These are phyloP conservation scores for Scleroderma bovista DNA, from an alignment of 768 basidiomycete species.

Conservation along the genomic window DNA sequence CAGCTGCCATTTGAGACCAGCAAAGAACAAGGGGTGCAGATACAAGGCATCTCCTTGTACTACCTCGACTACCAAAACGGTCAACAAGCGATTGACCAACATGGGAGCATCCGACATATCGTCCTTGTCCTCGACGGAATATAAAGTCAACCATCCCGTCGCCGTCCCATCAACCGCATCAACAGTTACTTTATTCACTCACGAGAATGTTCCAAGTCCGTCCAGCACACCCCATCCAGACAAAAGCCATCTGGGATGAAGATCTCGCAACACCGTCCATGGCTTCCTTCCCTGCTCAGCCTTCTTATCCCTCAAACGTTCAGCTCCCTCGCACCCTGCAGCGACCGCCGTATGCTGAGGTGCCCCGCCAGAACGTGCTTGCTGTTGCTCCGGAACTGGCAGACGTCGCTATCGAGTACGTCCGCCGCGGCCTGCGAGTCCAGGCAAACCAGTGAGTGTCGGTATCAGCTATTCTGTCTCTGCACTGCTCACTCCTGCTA, in stretches of 20 bases:
- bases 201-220: conserved; percentile 31
- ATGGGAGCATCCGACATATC: conserved; percentile 27
- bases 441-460: conserved; percentile 40
- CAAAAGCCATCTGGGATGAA: conserved; percentile 33
- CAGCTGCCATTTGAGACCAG: background rate
- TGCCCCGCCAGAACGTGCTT: conserved; percentile 48
- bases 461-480: conserved; percentile 3
- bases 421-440: conserved; percentile 45
- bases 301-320: conserved; percentile 32
- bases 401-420: conserved; percentile 56
- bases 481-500: conserved; percentile 30
- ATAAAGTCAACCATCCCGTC: conserved; percentile 26
- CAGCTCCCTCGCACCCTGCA: conserved; percentile 70
- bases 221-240: conserved; percentile 31
- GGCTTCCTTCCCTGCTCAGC: conserved; percentile 23
- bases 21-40: conserved; percentile 1
- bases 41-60: no score
- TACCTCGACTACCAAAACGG: conserved; percentile 23
- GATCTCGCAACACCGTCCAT: conserved; percentile 21
- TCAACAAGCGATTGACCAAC: conserved; percentile 33
- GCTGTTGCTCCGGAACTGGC: conserved; percentile 49
- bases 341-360: conserved; percentile 53
- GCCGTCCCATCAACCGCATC: conserved; percentile 12
- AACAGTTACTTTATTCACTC: conserved; percentile 13
- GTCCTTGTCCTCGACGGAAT: conserved; percentile 23